A percentile compares a stretch with the other conserved stretches of the same genome.
phyloP scores from a whole-genome alignment of 2,329 filamentous ascomycete species.

The Claviceps digitariae region DNA sequence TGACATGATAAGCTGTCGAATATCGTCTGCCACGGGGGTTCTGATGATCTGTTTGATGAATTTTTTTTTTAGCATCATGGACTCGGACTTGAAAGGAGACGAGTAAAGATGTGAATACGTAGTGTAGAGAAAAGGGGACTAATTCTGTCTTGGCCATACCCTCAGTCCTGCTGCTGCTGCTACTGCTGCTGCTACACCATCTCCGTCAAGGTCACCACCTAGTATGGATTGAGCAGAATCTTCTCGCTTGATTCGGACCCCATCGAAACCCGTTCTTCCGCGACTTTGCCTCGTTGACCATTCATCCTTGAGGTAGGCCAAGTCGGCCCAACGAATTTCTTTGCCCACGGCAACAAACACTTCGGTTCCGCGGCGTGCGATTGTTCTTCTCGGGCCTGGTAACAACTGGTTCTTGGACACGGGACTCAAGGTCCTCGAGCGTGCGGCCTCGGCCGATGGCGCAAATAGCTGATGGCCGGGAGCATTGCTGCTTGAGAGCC shows the following conservation, averaged over 20 bases:
- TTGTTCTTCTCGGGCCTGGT: slow-evolving; percentile 45
- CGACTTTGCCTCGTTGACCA: slow-evolving; percentile 20
- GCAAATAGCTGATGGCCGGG: slow-evolving; percentile 70
- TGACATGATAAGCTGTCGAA: slow-evolving; percentile 74
- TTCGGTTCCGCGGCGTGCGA: slow-evolving; percentile 73
- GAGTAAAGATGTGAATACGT: too few relatives aligned
- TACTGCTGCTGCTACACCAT: slow-evolving; percentile 15
- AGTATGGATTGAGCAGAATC: slow-evolving; percentile 26
- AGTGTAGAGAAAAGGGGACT: too few relatives aligned
- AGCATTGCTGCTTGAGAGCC: slow-evolving; percentile 60
- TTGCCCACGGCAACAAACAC: slow-evolving; percentile 80
- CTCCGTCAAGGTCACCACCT: slow-evolving; percentile 11
- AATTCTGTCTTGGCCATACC: slow-evolving; percentile 10
- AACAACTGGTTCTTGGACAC: slow-evolving; percentile 28
- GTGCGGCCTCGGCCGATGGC: slow-evolving; percentile 25
- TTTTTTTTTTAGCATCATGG: background rate
- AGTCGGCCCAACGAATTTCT: slow-evolving; percentile 83
- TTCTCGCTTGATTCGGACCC: slow-evolving; percentile 33
- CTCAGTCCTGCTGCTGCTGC: slow-evolving; percentile 18
- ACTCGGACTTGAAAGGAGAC: background rate
- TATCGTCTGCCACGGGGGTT: slow-evolving; percentile 65
- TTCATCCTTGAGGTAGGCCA: slow-evolving; percentile 62
- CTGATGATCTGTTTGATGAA: slow-evolving; percentile 51
- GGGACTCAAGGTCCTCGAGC: slow-evolving; percentile 25
- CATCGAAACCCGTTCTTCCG: slow-evolving; percentile 17